These are phyloP conservation scores for Penicillium polonicum DNA, from an alignment of 2,329 filamentous ascomycete species.

Conservation along the genomic window DNA sequence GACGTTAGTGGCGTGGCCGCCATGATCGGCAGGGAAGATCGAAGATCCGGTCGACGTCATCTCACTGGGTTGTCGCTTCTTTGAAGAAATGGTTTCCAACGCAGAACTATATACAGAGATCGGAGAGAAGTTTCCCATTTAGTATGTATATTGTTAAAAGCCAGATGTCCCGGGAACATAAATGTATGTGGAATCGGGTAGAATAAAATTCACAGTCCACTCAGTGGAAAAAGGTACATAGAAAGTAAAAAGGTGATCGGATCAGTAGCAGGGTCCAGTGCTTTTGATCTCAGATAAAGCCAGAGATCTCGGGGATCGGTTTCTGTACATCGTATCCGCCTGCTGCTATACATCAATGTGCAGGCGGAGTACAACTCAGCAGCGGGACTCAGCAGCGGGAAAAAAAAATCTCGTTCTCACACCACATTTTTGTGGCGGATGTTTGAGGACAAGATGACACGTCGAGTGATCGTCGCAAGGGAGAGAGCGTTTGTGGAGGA, in stretches of 20 bases:
- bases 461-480: too few species aligned
- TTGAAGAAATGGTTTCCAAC: too few species aligned
- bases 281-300: slow-evolving; percentile 11
- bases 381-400: neutral
- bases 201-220: slow-evolving; percentile 1
- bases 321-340: slow-evolving; percentile 18
- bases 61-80: too few species aligned
- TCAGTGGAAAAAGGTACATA: slow-evolving; percentile 8
- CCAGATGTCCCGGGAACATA: neutral
- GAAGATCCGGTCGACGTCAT: too few species aligned
- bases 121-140: too few species aligned
- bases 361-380: slow-evolving; percentile 9
- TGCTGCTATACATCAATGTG: slow-evolving; percentile 20
- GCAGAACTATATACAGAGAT: neutral
- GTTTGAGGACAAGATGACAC: neutral
- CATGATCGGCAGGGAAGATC: too few species aligned
- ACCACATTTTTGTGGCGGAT: neutral
- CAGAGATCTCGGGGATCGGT: neutral
- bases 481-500: neutral
- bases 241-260: neutral
- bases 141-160: neutral
- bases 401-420: neutral
- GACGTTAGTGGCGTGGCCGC: too few species aligned
- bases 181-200: slow-evolving; percentile 9
- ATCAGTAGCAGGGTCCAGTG: slow-evolving; percentile 2